Evolutionary conservation across 2,329 filamentous ascomycete species (phyloP).

Genomic region (Penicillium sp.): DNA sequence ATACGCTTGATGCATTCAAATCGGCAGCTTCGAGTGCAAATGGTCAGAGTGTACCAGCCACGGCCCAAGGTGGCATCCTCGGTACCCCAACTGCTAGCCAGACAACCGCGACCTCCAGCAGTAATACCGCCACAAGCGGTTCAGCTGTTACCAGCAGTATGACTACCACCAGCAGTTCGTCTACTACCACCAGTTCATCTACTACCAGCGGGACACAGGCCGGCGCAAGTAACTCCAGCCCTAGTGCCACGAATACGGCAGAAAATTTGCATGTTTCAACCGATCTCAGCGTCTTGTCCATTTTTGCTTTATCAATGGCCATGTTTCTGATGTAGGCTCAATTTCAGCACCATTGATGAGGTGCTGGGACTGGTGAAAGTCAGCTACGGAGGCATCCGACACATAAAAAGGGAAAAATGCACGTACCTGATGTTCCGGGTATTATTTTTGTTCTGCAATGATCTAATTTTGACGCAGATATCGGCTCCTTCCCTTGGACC

Average conservation of each 20-base stretch:
- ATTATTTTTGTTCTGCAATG: no score
- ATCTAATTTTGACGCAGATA: no score
- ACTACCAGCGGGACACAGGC: not conserved
- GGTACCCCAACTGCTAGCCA: slow-evolving; percentile 3
- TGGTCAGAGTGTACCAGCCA: slow-evolving; percentile 7
- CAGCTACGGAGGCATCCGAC: not conserved
- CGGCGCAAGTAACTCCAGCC: not conserved
- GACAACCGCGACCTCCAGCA: not conserved
- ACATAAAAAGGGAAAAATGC: not conserved
- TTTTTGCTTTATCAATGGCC: not conserved
- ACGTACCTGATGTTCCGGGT: no score
- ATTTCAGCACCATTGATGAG: not conserved
- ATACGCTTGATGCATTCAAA: slow-evolving; percentile 15
- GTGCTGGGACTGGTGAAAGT: not conserved
- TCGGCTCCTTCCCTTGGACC: no score
- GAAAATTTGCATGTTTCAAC: not conserved
- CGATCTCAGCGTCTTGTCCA: not conserved
- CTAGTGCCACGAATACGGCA: not conserved
- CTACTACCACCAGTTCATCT: not conserved
- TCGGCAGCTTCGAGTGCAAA: slow-evolving; percentile 8
- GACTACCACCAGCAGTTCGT: not conserved
- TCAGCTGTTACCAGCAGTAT: no score
- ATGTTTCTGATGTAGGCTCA: not conserved
- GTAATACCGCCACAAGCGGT: not conserved
- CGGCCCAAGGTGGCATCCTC: slow-evolving; percentile 11